These are phyloP conservation scores for Xylaria intraflava DNA, from an alignment of 495 filamentous ascomycete species.

Conservation along the genomic window DNA sequence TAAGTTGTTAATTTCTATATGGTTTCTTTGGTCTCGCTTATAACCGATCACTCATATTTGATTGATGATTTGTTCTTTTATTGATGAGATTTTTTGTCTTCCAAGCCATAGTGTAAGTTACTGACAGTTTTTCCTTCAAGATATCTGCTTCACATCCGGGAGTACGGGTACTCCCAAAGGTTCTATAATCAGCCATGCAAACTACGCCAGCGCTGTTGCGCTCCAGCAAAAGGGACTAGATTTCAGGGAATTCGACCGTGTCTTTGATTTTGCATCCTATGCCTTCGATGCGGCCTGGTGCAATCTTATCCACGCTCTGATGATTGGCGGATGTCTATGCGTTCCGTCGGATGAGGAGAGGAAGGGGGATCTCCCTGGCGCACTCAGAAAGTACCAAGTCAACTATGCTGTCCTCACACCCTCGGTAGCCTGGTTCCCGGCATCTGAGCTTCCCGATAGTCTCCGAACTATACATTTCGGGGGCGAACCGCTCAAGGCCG, in stretches of 20 bases:
- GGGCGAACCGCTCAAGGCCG: slow-evolving; percentile 21
- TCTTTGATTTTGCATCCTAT: slow-evolving; percentile 52
- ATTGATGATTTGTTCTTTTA: too few relatives aligned
- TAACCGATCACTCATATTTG: too few relatives aligned
- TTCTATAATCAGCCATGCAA: slow-evolving; percentile 26
- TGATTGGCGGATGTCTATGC: slow-evolving; percentile 53
- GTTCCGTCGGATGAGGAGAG: slow-evolving; percentile 50
- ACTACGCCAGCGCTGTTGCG: background rate
- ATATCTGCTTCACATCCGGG: slow-evolving; percentile 45
- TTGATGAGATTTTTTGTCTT: too few relatives aligned
- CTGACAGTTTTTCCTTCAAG: slow-evolving; percentile 14
- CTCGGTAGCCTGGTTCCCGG: slow-evolving; percentile 12
- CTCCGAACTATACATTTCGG: slow-evolving; percentile 21
- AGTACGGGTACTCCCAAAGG: slow-evolving; percentile 35
- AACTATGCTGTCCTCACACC: slow-evolving; percentile 20
- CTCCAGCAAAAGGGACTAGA: slow-evolving; percentile 6
- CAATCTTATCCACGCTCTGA: slow-evolving; percentile 49
- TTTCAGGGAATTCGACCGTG: slow-evolving; percentile 31
- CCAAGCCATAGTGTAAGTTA: background rate
- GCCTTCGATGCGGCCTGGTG: slow-evolving; percentile 52
- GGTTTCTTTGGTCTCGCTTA: too few relatives aligned
- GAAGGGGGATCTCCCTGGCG: slow-evolving; percentile 19
- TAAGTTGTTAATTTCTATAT: too few relatives aligned
- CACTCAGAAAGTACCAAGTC: slow-evolving; percentile 17
- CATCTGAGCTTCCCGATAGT: slow-evolving; percentile 18